These are phyloP conservation scores for Fraxinus excelsior DNA, from an alignment of 257 asterid genomes.

Conservation along the genomic window DNA sequence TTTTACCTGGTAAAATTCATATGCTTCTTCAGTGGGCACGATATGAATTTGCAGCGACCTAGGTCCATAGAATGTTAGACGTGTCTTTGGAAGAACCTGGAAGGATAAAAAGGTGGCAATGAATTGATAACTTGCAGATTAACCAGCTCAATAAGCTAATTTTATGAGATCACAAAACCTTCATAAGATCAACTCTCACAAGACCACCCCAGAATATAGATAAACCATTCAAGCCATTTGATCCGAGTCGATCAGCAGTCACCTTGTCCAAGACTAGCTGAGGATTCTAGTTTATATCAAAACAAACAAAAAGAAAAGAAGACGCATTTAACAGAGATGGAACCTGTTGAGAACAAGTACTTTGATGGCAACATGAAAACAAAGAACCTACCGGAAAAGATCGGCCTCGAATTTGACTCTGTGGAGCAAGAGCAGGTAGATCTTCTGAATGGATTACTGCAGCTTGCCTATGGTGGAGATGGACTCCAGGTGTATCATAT, in stretches of 20 bases:
- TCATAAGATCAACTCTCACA: constrained; percentile 72
- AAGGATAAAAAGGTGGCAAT: constrained; percentile 15
- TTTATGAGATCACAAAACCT: constrained; percentile 53
- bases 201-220: constrained; percentile 99
- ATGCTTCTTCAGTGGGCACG: constrained; percentile 81
- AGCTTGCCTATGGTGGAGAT: constrained; percentile 98
- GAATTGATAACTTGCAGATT: constrained; percentile 9
- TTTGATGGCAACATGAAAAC: constrained; percentile 23
- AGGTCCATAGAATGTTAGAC: constrained; percentile 89
- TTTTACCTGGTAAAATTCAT: constrained; percentile 78
- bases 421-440: constrained; percentile 95
- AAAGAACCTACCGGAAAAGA: constrained; percentile 68
- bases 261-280: constrained; percentile 36
- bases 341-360: constrained; percentile 14
- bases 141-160: constrained; percentile 23
- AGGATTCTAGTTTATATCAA: constrained; percentile 45
- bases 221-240: constrained; percentile 76
- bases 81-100: constrained; percentile 79
- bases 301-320: constrained; percentile 15
- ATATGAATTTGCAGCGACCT: constrained; percentile 77
- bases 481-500: constrained; percentile 97
- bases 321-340: not conserved
- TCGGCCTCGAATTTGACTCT: constrained; percentile 91
- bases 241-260: constrained; percentile 45
- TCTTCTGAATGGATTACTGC: constrained; percentile 92